phyloP scores from a whole-genome alignment of 2,329 filamentous ascomycete species.

The Colletotrichum liaoningense region DNA sequence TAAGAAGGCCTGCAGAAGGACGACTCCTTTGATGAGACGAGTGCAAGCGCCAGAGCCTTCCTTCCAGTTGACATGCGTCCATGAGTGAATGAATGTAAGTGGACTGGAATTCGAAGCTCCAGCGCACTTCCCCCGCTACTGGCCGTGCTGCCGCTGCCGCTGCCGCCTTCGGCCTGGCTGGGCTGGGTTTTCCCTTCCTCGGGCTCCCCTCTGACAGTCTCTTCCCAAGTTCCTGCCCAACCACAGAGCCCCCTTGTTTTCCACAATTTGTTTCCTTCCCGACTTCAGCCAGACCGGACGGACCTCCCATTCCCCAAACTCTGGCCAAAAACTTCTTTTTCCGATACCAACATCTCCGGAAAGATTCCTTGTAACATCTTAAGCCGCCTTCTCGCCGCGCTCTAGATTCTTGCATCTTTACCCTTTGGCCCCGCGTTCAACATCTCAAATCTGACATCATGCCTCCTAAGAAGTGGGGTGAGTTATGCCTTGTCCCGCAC shows the following conservation, averaged over 20 bases:
- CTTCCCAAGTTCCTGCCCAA: constrained; percentile 30
- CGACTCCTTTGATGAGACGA: background rate
- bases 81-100: constrained; percentile 8
- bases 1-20: background rate
- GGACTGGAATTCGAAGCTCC: constrained; percentile 8
- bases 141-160: background rate
- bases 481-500: constrained; percentile 40
- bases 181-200: constrained; percentile 27
- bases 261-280: constrained; percentile 29
- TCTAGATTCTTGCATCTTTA: background rate
- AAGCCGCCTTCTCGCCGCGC: background rate
- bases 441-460: constrained; percentile 48
- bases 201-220: constrained; percentile 16
- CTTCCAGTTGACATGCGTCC: background rate
- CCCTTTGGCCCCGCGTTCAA: constrained; percentile 6
- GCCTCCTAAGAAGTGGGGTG: constrained; percentile 58
- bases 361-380: background rate
- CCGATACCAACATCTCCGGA: background rate
- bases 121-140: constrained; percentile 24
- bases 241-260: constrained; percentile 28
- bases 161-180: constrained; percentile 26
- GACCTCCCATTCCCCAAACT: background rate
- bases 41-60: background rate
- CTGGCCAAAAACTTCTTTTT: constrained; percentile 5
- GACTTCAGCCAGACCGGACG: constrained; percentile 6